Percentiles rank a stretch among this genome's conserved stretches.
phyloP scores from a whole-genome alignment of 257 asterid genomes.

The Nicotiana noctiflora region DNA sequence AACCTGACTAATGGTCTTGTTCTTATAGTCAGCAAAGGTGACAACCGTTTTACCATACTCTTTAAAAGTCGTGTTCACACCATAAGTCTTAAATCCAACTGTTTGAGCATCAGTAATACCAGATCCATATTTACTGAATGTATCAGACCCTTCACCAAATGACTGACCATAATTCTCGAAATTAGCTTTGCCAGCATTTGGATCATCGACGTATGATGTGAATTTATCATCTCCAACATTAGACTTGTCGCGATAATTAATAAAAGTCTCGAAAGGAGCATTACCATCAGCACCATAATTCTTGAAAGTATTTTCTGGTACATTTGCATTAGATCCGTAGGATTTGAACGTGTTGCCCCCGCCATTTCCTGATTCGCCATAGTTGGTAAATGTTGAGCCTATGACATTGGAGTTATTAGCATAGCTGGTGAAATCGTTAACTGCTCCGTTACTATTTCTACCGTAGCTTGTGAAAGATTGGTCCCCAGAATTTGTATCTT shows the following conservation, averaged over 20 bases:
- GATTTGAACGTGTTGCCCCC: conserved; percentile 50
- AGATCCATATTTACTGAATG: conserved; percentile 60
- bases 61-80: conserved; percentile 56
- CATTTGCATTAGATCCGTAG: conserved; percentile 45
- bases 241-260: conserved; percentile 54
- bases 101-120: conserved; percentile 28
- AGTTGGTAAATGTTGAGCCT: conserved; percentile 51
- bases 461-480: conserved; percentile 59
- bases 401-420: conserved; percentile 48
- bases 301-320: conserved; percentile 50
- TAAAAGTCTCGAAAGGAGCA: conserved; percentile 49
- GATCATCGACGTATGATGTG: conserved; percentile 47
- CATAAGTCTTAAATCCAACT: conserved; percentile 47
- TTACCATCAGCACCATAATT: conserved; percentile 53
- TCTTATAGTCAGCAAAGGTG: conserved; percentile 41
- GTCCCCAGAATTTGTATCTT: conserved; percentile 50
- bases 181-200: conserved; percentile 38
- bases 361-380: conserved; percentile 47
- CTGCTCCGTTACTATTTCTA: conserved; percentile 56
- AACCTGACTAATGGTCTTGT: conserved; percentile 22
- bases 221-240: conserved; percentile 76
- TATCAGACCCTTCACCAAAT: conserved; percentile 65
- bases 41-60: conserved; percentile 42
- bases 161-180: conserved; percentile 65
- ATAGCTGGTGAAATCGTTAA: conserved; percentile 47